Evolutionary conservation across 495 filamentous ascomycete genomes (phyloP), one percentile per base, ranked within the genome.

Genomic region (Hyaloscypha variabilis): DNA sequence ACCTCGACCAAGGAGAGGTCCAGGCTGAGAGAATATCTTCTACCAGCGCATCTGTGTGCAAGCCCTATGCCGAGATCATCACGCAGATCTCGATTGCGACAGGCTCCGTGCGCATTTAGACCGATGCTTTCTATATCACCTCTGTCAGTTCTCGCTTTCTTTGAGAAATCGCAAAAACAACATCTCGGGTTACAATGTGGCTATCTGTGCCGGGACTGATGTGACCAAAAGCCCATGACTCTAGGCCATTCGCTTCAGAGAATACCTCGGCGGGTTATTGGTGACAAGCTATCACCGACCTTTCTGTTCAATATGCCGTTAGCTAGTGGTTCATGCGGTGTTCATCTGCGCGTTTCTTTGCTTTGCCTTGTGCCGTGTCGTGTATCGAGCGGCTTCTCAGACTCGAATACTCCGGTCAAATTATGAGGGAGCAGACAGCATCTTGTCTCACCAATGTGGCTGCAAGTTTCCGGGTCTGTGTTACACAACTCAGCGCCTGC

Each of bases 391-490:
- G 51, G 25, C 51, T 14, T 23, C 11, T 24, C 21, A 54, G 5
- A 54, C 51, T 54, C n/a, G 19, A 3, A 54, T 54, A 24, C 26
- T 28, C 51, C 21, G 23, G 8, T 54, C 23, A 25, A 13, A 54
- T 54, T 6, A 25, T 28, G 51, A 10, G 51, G 19, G 10, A 3
- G 23, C 8, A 28, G 21, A 25, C 8, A 25, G 51, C 21, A 25
- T 54, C 25, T 54, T 54, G 51, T 24, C 25, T 46, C 39, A 46
- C 11, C 14, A 17, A 0, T 46, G 39, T 24, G 51, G n/a, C 51
- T 54, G 51, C 21, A 25, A 54, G 51, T 25, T 54, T 54, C 51
- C 51, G 17, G 8, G 21, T 25, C 51, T 54, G 23, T 54, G 51
- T 54, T 8, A 54, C 51, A 6, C 51, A 54, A 54, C 26, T 13